Base-by-base conservation (phyloP, 2,329 filamentous ascomycete species). In the Xylaria sp. region DNA sequence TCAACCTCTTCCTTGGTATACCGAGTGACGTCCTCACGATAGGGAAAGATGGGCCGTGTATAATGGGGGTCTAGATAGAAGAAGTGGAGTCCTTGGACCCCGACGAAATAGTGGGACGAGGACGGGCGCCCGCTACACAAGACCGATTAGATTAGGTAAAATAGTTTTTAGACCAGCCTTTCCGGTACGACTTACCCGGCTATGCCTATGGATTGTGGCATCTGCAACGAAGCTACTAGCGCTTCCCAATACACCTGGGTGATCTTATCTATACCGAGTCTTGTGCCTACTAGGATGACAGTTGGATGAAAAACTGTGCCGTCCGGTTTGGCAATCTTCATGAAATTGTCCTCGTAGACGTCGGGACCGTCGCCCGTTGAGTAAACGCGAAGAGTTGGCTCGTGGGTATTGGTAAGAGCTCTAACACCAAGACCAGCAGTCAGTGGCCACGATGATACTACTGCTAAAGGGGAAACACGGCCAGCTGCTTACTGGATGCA, bases 41-140 rank as follows among this genome's bases (percentile, higher is more conserved):
- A 91, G 0, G 91, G 89, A 1, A 98, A 83, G 2, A 91, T 88
- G 9, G 91, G 87, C 55, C 94, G 89, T 1, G 95, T 97, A 73
- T 90, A 89, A 77, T 99, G 96, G 1, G 96, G 96, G 75, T 99
- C 96, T 17, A 99, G 89, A 79, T 98, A 99, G 82, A 98, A 98
- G 74, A 98, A 90, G 74, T 90, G 86, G 61, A 91, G 89, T 34
- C 91, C 93, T 64, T 88, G 87, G 0, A 86, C 83, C 5, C 87
- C 87, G 48, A 89, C 80, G 70, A 89, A 89, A 72, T 89, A 89
- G 73, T 88, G 86, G 4, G 93, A 97, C 53, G 94, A 95, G 2
- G 94, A 95, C 14, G 96, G 96, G 19, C 96, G 93, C 66, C 96
- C 96, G 59, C 95, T 97, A 58, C n/a, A 53, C 24, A 32, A 51